Percentiles rank a stretch among this genome's conserved stretches.
Conservation (phyloP, 176 grass and related monocot genomes). For the barley (Hordeum vulgare) region MorexV3_pseudomolecules_assembly NC_058520.1:501696406-501696905, state of each 20-base stretch:
- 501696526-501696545: background rate
- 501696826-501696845: slow-evolving; percentile 7
- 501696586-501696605: background rate
- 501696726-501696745: background rate
- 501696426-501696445: too few species aligned
- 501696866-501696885: background rate
- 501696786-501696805: slow-evolving; percentile 11
- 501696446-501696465: background rate
- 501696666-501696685: slow-evolving; percentile 24
- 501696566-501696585: background rate
- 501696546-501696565: background rate
- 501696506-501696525: background rate
- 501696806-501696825: slow-evolving; percentile 41
- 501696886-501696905: slow-evolving; percentile 17
- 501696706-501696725: background rate
- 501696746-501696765: background rate
- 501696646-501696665: slow-evolving; percentile 32
- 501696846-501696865: slow-evolving; percentile 20
- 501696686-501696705: background rate
- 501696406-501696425: background rate
- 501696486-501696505: background rate
- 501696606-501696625: background rate
- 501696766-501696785: slow-evolving; percentile 22
- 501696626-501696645: slow-evolving; percentile 6
- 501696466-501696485: background rate